These are phyloP conservation scores for Cordyceps cicadae DNA, from an alignment of 2,329 filamentous ascomycete genomes.

Conservation along the genomic window DNA sequence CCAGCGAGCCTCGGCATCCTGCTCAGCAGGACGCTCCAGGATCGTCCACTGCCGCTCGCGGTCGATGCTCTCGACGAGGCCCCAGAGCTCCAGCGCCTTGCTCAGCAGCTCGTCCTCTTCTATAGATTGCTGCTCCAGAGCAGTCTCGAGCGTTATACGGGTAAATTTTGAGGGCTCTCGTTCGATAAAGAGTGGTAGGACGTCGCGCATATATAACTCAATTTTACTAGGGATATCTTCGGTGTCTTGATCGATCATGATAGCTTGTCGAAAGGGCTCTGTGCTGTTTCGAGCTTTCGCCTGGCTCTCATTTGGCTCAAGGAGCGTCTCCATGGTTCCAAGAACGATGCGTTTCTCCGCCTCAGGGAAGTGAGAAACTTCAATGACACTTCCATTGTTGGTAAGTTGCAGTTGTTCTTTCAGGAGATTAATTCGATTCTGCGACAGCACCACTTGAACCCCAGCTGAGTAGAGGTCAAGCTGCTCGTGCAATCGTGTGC, in stretches of 20 bases:
- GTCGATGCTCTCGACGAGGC: conserved; percentile 56
- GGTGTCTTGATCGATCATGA: conserved; percentile 53
- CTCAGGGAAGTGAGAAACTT: conserved; percentile 53
- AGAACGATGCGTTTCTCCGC: conserved; percentile 36
- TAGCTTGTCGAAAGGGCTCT: conserved; percentile 28
- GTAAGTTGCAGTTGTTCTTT: conserved; percentile 43
- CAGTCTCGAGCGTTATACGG: conserved; percentile 48
- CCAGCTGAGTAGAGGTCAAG: conserved; percentile 56
- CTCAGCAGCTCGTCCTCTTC: conserved; percentile 47
- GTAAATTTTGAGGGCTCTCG: conserved; percentile 54
- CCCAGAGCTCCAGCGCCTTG: conserved; percentile 56
- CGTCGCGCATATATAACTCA: conserved; percentile 52
- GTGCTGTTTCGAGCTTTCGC: conserved; percentile 27
- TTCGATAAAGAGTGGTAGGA: conserved; percentile 49
- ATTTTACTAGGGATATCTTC: conserved; percentile 53
- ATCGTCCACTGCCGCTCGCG: conserved; percentile 55
- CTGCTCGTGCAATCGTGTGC: conserved; percentile 53
- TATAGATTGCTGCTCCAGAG: conserved; percentile 36
- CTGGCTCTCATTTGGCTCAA: conserved; percentile 29
- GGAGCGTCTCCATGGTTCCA: conserved; percentile 23
- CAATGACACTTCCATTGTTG: conserved; percentile 42
- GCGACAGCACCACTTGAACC: conserved; percentile 54
- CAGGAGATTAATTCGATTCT: conserved; percentile 48
- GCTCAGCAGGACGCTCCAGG: conserved; percentile 36
- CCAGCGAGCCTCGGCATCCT: conserved; percentile 33